Conservation (phyloP, 2,329 filamentous ascomycete genomes). For the Trichoderma afroharzianum region DNA sequence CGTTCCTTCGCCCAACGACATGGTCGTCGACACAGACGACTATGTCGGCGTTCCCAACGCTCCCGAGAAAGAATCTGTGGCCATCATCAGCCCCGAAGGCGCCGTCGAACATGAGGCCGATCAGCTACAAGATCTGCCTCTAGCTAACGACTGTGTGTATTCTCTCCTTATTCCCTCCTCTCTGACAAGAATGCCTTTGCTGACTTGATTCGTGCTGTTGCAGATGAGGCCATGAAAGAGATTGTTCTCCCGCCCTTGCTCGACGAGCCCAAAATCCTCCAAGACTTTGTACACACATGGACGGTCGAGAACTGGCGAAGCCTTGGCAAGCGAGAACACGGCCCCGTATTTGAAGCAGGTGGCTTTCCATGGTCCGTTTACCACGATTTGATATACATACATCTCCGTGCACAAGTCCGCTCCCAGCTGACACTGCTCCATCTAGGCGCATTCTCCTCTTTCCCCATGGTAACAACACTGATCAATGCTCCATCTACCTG, state of each 20-base stretch:
- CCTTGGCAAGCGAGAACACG: constrained; percentile 76
- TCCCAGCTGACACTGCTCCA: not conserved
- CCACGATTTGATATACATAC: not conserved
- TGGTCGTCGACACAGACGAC: constrained; percentile 54
- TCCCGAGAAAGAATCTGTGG: constrained; percentile 49
- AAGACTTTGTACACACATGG: constrained; percentile 79
- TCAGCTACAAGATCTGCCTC: constrained; percentile 44
- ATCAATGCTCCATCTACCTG: constrained; percentile 91
- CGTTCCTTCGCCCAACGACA: constrained; percentile 54
- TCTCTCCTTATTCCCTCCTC: not conserved
- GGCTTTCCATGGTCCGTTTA: constrained; percentile 75
- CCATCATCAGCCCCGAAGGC: constrained; percentile 53
- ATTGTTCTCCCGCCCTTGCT: constrained; percentile 67
- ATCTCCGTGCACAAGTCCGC: constrained; percentile 21
- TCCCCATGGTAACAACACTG: constrained; percentile 89
- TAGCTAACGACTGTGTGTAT: constrained; percentile 53
- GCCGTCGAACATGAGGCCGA: constrained; percentile 47
- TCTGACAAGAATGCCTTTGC: not conserved
- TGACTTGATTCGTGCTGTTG: constrained; percentile 20
- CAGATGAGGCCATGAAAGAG: constrained; percentile 82
- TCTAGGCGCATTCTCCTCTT: constrained; percentile 89
- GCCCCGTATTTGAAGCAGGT: constrained; percentile 81
- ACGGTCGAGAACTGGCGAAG: constrained; percentile 78
- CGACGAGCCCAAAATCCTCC: constrained; percentile 75
- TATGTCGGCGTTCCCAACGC: constrained; percentile 49